Conservation (phyloP, 2,329 filamentous ascomycete species). For the Immersiporthe knoxdaviesiana region DNA sequence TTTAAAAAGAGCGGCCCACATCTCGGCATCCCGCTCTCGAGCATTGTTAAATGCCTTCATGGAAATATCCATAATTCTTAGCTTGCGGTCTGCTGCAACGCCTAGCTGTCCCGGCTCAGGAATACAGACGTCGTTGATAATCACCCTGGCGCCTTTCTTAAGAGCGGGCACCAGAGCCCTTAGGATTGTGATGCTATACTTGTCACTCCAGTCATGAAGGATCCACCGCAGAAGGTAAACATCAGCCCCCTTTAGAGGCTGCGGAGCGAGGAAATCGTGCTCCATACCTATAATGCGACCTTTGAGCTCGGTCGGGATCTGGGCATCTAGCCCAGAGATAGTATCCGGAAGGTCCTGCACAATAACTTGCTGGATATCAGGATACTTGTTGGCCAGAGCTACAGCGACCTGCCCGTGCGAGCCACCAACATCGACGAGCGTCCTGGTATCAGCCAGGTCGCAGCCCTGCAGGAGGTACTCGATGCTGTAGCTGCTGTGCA, state of each 20-base stretch:
- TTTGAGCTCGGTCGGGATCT: neutral
- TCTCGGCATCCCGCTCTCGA: neutral
- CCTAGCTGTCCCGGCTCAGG: conserved; percentile 10
- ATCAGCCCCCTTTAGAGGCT: neutral
- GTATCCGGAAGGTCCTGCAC: conserved; percentile 9
- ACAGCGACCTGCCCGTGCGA: neutral
- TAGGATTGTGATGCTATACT: conserved; percentile 9
- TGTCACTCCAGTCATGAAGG: conserved; percentile 14
- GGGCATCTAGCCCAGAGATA: neutral
- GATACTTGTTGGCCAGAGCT: neutral
- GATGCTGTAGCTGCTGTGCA: neutral
- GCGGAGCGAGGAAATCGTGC: conserved; percentile 15
- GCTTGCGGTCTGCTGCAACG: neutral
- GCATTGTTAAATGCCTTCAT: conserved; percentile 16
- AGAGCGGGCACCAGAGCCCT: neutral
- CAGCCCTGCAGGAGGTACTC: neutral
- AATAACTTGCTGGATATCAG: neutral
- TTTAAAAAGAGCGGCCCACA: neutral
- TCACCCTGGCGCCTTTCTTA: neutral
- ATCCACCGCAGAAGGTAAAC: conserved; percentile 10
- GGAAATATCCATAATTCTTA: conserved; percentile 1
- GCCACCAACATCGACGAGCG: conserved; percentile 11
- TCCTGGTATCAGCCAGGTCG: neutral
- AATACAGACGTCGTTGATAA: conserved; percentile 13
- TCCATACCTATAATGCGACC: conserved; percentile 2